phyloP scores from a whole-genome alignment of 345 rosid genomes.

The Passiflora organensis region DNA sequence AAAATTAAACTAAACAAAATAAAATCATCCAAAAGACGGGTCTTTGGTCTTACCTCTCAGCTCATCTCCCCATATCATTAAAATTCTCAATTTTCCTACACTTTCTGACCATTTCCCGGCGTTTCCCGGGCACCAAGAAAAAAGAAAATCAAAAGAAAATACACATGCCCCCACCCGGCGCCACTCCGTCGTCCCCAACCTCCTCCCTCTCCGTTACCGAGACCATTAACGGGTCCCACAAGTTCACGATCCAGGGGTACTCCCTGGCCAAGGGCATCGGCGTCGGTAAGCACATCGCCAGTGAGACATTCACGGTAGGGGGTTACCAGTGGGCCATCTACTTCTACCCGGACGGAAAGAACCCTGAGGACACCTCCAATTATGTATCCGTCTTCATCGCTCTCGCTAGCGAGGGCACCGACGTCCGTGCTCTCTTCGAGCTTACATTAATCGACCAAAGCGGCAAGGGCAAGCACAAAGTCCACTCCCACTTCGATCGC shows the following conservation, averaged over 20 bases:
- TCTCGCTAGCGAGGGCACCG: conserved; percentile 90
- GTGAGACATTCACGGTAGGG: conserved; percentile 78
- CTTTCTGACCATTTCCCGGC: too few relatives aligned
- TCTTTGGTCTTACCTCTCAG: too few relatives aligned
- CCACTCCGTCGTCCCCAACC: conserved; percentile 37
- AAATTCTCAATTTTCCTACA: too few relatives aligned
- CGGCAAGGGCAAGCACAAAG: conserved; percentile 80
- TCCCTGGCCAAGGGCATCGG: conserved; percentile 91
- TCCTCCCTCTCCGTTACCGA: conserved; percentile 74
- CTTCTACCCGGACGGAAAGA: conserved; percentile 89
- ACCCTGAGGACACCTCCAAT: conserved; percentile 70
- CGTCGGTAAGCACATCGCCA: conserved; percentile 84
- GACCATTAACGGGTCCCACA: conserved; percentile 83
- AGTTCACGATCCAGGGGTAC: conserved; percentile 76
- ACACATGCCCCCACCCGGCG: conserved; percentile 1
- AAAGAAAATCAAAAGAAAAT: too few relatives aligned
- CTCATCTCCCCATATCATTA: too few relatives aligned
- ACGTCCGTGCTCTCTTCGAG: conserved; percentile 84
- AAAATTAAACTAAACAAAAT: too few relatives aligned
- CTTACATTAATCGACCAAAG: conserved; percentile 77
- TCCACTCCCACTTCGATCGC: conserved; percentile 88
- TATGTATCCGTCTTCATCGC: conserved; percentile 90
- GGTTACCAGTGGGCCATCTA: conserved; percentile 90
- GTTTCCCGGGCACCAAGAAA: too few relatives aligned
- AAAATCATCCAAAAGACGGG: too few relatives aligned